A percentile compares a stretch with the other conserved stretches of the same genome.
phyloP scores from a whole-genome alignment of 768 basidiomycete species.

The Kwoniella europaea region DNA sequence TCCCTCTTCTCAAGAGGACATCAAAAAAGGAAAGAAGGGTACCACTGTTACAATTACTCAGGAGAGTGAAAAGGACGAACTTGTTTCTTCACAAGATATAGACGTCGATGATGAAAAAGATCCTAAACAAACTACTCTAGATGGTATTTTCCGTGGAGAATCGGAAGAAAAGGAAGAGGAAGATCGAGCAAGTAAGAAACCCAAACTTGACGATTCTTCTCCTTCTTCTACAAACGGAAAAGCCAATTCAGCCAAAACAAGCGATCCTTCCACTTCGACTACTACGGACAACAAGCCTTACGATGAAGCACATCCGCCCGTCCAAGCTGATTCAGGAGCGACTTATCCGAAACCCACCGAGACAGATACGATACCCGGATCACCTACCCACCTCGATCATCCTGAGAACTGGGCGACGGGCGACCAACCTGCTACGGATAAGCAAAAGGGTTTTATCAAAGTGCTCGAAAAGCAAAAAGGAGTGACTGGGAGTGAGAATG shows the following conservation, averaged over 20 bases:
- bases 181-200: conserved; percentile 21
- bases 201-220: conserved; percentile 10
- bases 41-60: neutral
- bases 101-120: conserved; percentile 21
- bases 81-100: neutral
- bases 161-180: conserved; percentile 4
- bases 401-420: conserved; percentile 58
- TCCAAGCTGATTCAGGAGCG: neutral
- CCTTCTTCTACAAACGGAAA: neutral
- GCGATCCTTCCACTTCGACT: no score
- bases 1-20: neutral
- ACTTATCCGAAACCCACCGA: neutral
- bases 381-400: conserved; percentile 50
- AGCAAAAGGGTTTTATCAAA: conserved; percentile 56
- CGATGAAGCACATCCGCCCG: neutral
- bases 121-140: conserved; percentile 21
- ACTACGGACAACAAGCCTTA: neutral
- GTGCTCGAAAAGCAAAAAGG: conserved; percentile 57
- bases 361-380: conserved; percentile 31
- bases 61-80: neutral
- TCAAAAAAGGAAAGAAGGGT: neutral
- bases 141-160: conserved; percentile 10
- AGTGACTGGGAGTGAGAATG: conserved; percentile 24
- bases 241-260: neutral
- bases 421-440: conserved; percentile 56